Percentiles rank a stretch among this genome's conserved stretches.
phyloP scores from a whole-genome alignment of 495 filamentous ascomycete species.

The Hyaloscypha finlandica region DNA sequence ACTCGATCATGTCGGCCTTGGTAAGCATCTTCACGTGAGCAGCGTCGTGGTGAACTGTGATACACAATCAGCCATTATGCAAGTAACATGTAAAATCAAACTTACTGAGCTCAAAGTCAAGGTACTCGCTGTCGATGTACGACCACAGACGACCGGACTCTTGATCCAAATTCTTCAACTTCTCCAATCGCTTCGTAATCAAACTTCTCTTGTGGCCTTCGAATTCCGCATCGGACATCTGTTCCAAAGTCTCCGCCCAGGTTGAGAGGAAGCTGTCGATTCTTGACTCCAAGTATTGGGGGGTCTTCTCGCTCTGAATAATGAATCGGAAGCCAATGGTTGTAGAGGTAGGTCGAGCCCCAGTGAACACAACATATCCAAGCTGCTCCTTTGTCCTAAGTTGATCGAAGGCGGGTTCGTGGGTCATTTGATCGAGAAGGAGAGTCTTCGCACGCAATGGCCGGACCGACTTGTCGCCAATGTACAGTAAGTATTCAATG shows the following conservation, averaged over 20 bases:
- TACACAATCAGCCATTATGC: slow-evolving; percentile 26
- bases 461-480: slow-evolving; percentile 72
- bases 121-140: slow-evolving; percentile 82
- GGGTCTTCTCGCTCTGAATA: slow-evolving; percentile 89
- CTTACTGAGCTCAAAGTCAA: slow-evolving; percentile 83
- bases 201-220: slow-evolving; percentile 88
- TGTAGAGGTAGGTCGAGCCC: slow-evolving; percentile 64
- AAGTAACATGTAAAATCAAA: slow-evolving; percentile 21
- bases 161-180: slow-evolving; percentile 86
- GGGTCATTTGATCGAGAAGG: slow-evolving; percentile 86
- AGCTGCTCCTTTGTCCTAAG: slow-evolving; percentile 97
- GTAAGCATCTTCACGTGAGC: slow-evolving; percentile 70
- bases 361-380: slow-evolving; percentile 93
- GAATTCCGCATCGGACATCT: slow-evolving; percentile 85
- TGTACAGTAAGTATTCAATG: slow-evolving; percentile 86
- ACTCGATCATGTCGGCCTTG: slow-evolving; percentile 76
- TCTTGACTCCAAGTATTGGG: slow-evolving; percentile 78
- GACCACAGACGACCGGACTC: slow-evolving; percentile 83
- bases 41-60: slow-evolving; percentile 71
- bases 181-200: slow-evolving; percentile 86
- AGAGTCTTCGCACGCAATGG: slow-evolving; percentile 71
- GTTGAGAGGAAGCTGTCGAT: slow-evolving; percentile 79
- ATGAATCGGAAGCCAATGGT: slow-evolving; percentile 86
- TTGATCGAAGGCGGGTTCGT: slow-evolving; percentile 93
- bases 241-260: slow-evolving; percentile 63